Base-by-base conservation (phyloP, 2,329 filamentous ascomycete species). In the Botrytis sinoallii region DNA sequence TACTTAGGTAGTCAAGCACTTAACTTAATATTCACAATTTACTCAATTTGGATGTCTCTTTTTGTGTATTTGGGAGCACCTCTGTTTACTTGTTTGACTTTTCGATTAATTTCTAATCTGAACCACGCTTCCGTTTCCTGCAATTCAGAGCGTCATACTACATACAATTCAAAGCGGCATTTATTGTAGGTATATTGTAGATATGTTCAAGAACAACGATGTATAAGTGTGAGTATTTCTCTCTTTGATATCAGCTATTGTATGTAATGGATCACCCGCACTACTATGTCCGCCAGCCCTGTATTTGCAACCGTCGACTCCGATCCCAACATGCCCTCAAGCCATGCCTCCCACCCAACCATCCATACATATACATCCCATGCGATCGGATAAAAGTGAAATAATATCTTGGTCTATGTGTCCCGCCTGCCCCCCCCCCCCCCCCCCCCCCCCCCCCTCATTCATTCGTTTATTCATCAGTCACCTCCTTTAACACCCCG, bases 321-420 rank as follows among this genome's bases (percentile, higher is more conserved):
- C 40, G 20, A 61, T 25, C 16, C 52, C n/a, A 42, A 29, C 52
- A 20, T 18, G 25, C 38, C 35, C n/a, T n/a, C n/a, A 44, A 38
- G 12, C 20, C n/a, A 25, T 14, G 66, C 66, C 66, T 32, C 66
- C 38, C 38, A 32, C 25, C 48, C 66, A 68, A 10, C 16, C 40
- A 65, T 32, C 16, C 66, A 69, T 32, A 29, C 66, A 57, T 69
- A 32, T 57, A 57, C 48, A 57, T 57, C 48, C 66, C 66, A 57
- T 69, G 66, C 48, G 16, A 57, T 59, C 40, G 29, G 52, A 69
- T 69, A 57, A 32, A 44, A 42, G 65, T 42, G 20, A 57, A 42
- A 69, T 57, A 3, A 29, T 57, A 57, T 55, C 48, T n/a, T n/a
- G 38, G 29, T 55, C 60, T 20, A 65, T 44, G 12, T 32, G 16